Percentiles rank a stretch among this genome's conserved stretches.
phyloP scores from a whole-genome alignment of 2,329 filamentous ascomycete genomes.

The Dactylellina drechsleri region DNA sequence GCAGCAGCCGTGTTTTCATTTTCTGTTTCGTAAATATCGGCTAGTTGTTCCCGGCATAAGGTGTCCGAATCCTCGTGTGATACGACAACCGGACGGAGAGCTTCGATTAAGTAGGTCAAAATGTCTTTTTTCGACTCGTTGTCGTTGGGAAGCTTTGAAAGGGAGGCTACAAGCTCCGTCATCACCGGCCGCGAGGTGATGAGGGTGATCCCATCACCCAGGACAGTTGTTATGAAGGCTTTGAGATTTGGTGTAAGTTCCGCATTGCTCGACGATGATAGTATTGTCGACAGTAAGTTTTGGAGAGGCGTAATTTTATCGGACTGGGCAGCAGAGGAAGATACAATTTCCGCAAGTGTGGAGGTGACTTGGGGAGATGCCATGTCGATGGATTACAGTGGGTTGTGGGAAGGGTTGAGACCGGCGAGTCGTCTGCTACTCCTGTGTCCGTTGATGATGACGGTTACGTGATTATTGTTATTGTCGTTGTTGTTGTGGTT shows the following conservation, averaged over 20 bases:
- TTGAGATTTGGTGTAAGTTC: constrained; percentile 72
- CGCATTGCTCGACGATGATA: constrained; percentile 63
- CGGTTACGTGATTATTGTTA: too few species aligned
- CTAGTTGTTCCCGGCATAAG: constrained; percentile 79
- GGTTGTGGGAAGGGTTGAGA: too few species aligned
- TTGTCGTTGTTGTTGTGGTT: too few species aligned
- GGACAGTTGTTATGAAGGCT: constrained; percentile 73
- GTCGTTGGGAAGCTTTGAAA: constrained; percentile 69
- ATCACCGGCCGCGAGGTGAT: constrained; percentile 79
- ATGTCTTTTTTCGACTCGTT: constrained; percentile 77
- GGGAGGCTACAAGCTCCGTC: constrained; percentile 71
- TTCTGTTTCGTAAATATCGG: constrained; percentile 81
- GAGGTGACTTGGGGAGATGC: constrained; percentile 49
- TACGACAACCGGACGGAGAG: constrained; percentile 73
- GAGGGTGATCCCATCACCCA: constrained; percentile 76
- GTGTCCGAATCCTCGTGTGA: constrained; percentile 88
- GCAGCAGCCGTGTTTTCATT: constrained; percentile 85
- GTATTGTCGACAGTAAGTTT: constrained; percentile 69
- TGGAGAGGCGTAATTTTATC: constrained; percentile 70
- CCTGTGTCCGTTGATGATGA: too few species aligned
- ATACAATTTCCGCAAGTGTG: constrained; percentile 35
- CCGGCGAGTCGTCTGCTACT: too few species aligned
- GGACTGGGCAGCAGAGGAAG: constrained; percentile 63
- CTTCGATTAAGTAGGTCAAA: constrained; percentile 76
- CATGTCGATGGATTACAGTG: constrained; percentile 15